phyloP scores from a whole-genome alignment of 2,329 filamentous ascomycete genomes.

The Ilyonectria destructans region DNA sequence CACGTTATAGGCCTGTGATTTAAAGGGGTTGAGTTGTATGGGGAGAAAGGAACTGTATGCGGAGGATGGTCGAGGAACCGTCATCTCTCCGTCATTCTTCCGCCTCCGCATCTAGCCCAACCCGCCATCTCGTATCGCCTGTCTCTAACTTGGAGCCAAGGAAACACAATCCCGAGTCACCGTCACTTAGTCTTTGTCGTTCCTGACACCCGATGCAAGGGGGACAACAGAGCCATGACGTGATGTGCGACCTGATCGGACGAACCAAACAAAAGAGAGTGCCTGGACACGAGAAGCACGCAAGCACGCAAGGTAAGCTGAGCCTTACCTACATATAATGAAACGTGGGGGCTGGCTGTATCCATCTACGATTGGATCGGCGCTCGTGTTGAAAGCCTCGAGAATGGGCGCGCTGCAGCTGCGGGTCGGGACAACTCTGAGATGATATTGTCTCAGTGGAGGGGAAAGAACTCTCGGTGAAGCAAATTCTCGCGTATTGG shows the following conservation, averaged over 20 bases:
- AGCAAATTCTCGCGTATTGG: too few species aligned
- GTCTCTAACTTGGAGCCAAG: background rate
- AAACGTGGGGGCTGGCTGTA: constrained; percentile 1
- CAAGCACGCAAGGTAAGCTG: background rate
- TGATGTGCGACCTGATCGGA: background rate
- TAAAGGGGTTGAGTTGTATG: background rate
- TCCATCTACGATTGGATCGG: background rate
- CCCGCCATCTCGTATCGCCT: background rate
- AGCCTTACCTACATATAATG: background rate
- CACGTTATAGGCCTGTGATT: background rate
- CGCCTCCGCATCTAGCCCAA: background rate
- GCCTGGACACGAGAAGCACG: background rate
- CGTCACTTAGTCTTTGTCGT: too few species aligned
- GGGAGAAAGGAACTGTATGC: background rate
- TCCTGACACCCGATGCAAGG: background rate
- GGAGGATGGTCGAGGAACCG: background rate
- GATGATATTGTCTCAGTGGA: background rate
- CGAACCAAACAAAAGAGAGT: constrained; percentile 1
- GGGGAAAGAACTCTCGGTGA: background rate
- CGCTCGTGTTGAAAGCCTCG: background rate
- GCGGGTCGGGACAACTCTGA: background rate
- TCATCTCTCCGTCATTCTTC: background rate
- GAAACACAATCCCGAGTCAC: background rate
- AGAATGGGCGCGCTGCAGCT: background rate
- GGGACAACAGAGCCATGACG: background rate